Percentiles rank a stretch among this genome's conserved stretches.
Evolutionary conservation across 176 grass and related monocot genomes (phyloP).

Genomic region (Ampelocalamus luodianensis): DNA sequence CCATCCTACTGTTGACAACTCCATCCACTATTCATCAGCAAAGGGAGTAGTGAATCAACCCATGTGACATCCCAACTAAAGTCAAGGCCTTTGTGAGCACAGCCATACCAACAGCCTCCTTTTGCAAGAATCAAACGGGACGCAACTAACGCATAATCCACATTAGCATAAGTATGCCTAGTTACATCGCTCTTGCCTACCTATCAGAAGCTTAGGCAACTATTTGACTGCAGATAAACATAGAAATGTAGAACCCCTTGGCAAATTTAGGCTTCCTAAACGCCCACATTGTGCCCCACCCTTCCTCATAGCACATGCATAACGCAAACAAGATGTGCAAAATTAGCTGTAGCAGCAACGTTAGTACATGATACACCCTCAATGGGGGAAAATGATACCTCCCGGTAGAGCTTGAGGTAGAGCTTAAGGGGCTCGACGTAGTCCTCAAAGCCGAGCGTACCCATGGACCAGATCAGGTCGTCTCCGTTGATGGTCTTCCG

Average conservation of each 20-base stretch:
- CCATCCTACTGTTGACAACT: conserved; percentile 30
- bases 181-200: not conserved
- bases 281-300: not conserved
- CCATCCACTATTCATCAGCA: not conserved
- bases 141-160: not conserved
- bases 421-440: conserved; percentile 76
- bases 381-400: conserved; percentile 41
- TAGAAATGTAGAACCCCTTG: not conserved
- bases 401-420: conserved; percentile 67
- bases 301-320: not conserved
- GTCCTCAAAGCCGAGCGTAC: conserved; percentile 70
- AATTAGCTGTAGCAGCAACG: not conserved
- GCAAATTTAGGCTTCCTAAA: not conserved
- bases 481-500: conserved; percentile 83
- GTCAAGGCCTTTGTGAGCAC: conserved; percentile 1
- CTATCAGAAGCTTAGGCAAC: not conserved
- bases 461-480: conserved; percentile 71
- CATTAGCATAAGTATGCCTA: conserved; percentile 11
- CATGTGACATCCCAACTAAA: conserved; percentile 6
- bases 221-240: not conserved
- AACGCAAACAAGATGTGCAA: not conserved
- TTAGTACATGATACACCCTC: not conserved
- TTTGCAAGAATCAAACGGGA: not conserved
- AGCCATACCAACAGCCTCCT: not conserved
- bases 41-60: not conserved